Base-by-base conservation (phyloP, 139 green algal genomes). In the Chlamydomonas sp. region DNA sequence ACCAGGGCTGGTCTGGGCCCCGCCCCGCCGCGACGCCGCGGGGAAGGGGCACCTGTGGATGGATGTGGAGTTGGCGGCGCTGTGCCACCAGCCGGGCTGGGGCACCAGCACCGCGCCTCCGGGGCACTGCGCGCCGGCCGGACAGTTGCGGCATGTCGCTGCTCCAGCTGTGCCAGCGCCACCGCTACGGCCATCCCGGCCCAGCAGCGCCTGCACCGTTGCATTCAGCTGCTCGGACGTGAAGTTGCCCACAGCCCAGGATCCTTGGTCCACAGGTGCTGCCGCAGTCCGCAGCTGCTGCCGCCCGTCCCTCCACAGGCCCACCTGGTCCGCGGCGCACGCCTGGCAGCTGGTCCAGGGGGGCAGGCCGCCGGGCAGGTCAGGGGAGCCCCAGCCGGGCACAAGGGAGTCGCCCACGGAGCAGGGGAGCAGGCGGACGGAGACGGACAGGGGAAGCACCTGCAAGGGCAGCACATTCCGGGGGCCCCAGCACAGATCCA, bases 31-130 rank as follows among this genome's bases (percentile, higher is more conserved):
- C 57, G 81, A 91, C 0, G 88, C 88, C 49, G 68, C 12, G 3
- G 82, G 77, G 69, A 85, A 85, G 17, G 83, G 82, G 59, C 88
- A 91, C 67, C 49, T 76, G 84, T 66, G 77, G 5, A 81, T 68
- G 4, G 5, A 5, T 4, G 60, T 59, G 77, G 75, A 78, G 63
- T 88, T 88, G 49, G 72, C n/a, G 1, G 76, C 75, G 5, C 72
- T 77, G 78, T 88, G 81, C 74, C 80, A n/a, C n/a, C n/a, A n/a
- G n/a, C n/a, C n/a, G n/a, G n/a, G n/a, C n/a, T n/a, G n/a, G n/a
- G n/a, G n/a, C 64, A 72, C 59, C 67, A 88, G 14, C 72, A 85
- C 60, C 12, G 68, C 18, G 16, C 78, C 85, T 10, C 61, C 78
- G 2, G 12, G 10, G 71, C 77, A 63, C 20, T 62, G 62, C 2